phyloP scores from a whole-genome alignment of 768 basidiomycete species.

The Xerocomellus dryophilus region DNA sequence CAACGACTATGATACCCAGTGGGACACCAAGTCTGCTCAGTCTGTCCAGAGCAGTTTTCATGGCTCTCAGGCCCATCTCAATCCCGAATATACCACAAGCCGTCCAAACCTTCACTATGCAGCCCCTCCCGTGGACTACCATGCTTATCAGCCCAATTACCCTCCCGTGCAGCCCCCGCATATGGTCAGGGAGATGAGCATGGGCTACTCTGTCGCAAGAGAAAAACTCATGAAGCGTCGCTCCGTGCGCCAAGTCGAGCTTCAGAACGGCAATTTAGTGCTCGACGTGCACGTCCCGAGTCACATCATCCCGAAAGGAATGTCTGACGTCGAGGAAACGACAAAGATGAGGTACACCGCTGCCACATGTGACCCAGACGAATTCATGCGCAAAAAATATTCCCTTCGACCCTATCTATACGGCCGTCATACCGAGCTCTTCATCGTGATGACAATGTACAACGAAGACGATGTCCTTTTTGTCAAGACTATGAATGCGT shows the following conservation, averaged over 20 bases:
- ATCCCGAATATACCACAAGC: conserved; percentile 57
- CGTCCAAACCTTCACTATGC: conserved; percentile 38
- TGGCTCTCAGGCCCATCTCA: conserved; percentile 73
- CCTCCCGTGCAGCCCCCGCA: conserved; percentile 56
- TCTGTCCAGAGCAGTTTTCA: conserved; percentile 58
- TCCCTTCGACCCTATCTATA: conserved; percentile 76
- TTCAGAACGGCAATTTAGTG: conserved; percentile 80
- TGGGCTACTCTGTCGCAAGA: conserved; percentile 63
- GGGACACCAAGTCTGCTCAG: conserved; percentile 53
- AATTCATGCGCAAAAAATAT: conserved; percentile 76
- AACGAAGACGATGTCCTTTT: conserved; percentile 87
- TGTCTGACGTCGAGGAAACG: conserved; percentile 65
- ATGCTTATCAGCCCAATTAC: conserved; percentile 46
- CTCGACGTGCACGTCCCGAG: conserved; percentile 79
- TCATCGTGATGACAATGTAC: conserved; percentile 97
- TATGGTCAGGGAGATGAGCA: conserved; percentile 45
- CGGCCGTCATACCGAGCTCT: conserved; percentile 82
- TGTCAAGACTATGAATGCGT: conserved; percentile 82
- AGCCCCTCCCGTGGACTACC: conserved; percentile 48
- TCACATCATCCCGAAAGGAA: conserved; percentile 69
- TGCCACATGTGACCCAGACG: conserved; percentile 86
- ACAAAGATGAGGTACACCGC: conserved; percentile 87
- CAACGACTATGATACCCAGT: conserved; percentile 43
- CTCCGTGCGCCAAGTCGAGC: conserved; percentile 74
- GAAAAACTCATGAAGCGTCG: conserved; percentile 83